Evolutionary conservation across 441 rosid species (phyloP), one percentile per base, ranked within the genome.

Genomic region (Croton laevigatus): DNA sequence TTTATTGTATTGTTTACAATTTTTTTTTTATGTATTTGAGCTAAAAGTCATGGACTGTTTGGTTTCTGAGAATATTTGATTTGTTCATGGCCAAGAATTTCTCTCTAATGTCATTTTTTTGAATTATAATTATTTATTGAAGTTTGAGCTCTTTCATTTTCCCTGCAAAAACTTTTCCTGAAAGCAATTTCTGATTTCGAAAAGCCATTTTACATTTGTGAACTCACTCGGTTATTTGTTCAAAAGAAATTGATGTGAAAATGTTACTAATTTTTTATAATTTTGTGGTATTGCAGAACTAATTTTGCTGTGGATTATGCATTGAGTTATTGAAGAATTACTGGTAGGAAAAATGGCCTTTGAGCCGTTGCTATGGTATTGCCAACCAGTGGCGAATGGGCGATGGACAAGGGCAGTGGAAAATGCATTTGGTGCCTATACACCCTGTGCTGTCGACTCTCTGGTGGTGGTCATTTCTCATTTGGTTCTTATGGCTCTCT

Each of bases 391-490:
- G 83, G 65, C 79, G 3, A 75, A 81, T 85, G 98, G 97, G 68
- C 65, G 81, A 66, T 96, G 99, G 99, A 72, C 93, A 10, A 89
- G 79, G 70, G 80, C 81, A 13, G 97, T 84, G 66, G 86, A 86
- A 73, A 90, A 88, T 79, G 97, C 97, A 34, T 91, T 96, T 75
- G 99, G 99, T 59, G 88, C 86, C 23, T 93, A 89, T 84, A 93
- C 97, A 61, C 99, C 99, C 49, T 93, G 99, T 76, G 94, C 91
- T 49, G 78, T 93, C 20, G 94, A 91, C 74, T 83, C 91, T 58
- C 68, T 91, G 73, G 99, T 93, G 70, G 59, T 96, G 46, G 79
- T 81, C 9, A 32, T 89, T 62, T 85, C 97, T 70, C 89, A 93
- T 74, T 62, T 93, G 84, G 85, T 74, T 68, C 84, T 96, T 62